Conservation (phyloP, 2,329 filamentous ascomycete species). For the Arthrobotrys musiformis region DNA sequence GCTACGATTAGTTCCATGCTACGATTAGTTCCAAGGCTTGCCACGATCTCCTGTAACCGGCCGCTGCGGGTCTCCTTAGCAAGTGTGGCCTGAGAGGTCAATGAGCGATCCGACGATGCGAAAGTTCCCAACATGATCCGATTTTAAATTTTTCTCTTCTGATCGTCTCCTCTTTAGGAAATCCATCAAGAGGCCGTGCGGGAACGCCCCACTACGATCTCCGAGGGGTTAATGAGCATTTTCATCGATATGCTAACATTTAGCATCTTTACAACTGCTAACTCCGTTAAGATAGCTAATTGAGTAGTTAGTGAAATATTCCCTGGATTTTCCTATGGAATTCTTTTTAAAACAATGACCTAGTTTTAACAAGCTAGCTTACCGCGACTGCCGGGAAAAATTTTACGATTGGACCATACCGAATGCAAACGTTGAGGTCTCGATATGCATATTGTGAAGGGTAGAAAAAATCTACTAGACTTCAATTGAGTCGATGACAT, state of each 20-base stretch:
- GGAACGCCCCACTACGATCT: background rate
- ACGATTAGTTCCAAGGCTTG: too few relatives aligned
- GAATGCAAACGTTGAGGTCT: background rate
- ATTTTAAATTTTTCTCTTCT: slow-evolving; percentile 1
- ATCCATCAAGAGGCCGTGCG: background rate
- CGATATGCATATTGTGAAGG: too few relatives aligned
- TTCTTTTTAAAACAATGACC: background rate
- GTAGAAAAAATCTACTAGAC: too few relatives aligned
- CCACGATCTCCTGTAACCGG: background rate
- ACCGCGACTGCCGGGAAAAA: slow-evolving; percentile 1
- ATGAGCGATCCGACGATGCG: background rate
- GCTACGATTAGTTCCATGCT: background rate
- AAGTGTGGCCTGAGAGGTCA: background rate
- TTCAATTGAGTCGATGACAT: background rate
- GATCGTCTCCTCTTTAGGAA: slow-evolving; percentile 13
- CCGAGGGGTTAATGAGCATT: background rate
- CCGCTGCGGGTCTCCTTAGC: background rate
- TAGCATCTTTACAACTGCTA: background rate
- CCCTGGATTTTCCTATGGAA: background rate
- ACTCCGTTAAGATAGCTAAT: background rate
- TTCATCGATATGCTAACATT: background rate
- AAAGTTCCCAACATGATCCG: background rate
- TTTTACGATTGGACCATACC: background rate
- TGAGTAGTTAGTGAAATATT: background rate
- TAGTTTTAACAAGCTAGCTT: background rate